Evolutionary conservation across 176 grass and related monocot species (phyloP).

Genomic region (Raddia distichophylla): DNA sequence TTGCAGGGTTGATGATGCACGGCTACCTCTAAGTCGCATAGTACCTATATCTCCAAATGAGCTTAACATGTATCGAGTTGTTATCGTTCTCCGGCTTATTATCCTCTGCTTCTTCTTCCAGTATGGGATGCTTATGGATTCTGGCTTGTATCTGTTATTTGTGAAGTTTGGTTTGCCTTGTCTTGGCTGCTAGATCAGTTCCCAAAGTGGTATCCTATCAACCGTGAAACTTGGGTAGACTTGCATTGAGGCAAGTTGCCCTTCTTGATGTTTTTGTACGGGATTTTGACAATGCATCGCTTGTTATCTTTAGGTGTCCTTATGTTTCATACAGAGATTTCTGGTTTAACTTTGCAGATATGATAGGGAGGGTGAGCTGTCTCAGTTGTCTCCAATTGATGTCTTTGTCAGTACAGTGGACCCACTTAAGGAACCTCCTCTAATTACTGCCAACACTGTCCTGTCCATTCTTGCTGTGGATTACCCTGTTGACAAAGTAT

Average conservation of each 20-base stretch:
- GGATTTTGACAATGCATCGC: slow-evolving; percentile 14
- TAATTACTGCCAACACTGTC: slow-evolving; percentile 88
- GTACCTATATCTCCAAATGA: slow-evolving; percentile 72
- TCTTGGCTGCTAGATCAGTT: slow-evolving; percentile 99
- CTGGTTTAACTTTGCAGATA: slow-evolving; percentile 47
- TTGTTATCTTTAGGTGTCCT: too few relatives aligned
- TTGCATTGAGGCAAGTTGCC: slow-evolving; percentile 73
- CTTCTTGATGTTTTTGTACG: not conserved
- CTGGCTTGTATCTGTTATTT: slow-evolving; percentile 95
- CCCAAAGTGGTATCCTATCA: slow-evolving; percentile 89
- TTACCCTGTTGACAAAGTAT: slow-evolving; percentile 95
- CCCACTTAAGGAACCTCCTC: slow-evolving; percentile 83
- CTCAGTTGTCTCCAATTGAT: slow-evolving; percentile 77
- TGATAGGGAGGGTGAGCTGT: slow-evolving; percentile 93
- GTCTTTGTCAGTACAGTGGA: slow-evolving; percentile 96
- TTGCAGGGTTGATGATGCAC: slow-evolving; percentile 80
- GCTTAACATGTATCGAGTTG: slow-evolving; percentile 75
- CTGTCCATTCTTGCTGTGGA: slow-evolving; percentile 87
- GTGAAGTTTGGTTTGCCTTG: slow-evolving; percentile 94
- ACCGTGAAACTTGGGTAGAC: slow-evolving; percentile 89
- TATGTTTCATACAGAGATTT: too few relatives aligned
- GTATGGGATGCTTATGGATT: slow-evolving; percentile 85
- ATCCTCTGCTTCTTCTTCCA: slow-evolving; percentile 96
- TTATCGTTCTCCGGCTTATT: slow-evolving; percentile 86
- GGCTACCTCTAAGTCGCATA: slow-evolving; percentile 76